Evolutionary conservation across 2,329 filamentous ascomycete genomes (phyloP), one percentile per base, ranked within the genome.

Genomic region (Fusarium sp.): DNA sequence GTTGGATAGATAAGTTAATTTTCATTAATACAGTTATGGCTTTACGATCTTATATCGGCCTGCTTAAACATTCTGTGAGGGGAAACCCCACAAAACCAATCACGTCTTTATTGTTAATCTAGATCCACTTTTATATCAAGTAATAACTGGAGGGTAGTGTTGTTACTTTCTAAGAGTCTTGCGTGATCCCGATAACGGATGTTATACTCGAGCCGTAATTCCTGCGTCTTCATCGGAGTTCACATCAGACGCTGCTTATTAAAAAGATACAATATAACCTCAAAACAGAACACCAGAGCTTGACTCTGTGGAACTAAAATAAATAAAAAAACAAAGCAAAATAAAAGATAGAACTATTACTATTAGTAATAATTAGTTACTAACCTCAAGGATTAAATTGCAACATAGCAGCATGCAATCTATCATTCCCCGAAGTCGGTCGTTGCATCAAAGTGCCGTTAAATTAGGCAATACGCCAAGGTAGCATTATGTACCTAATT

Each of bases 151-250:
- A 26, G 16, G 15, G 21, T 23, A 12, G 18, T n/a, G 11, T 41
- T 16, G 9, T 57, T 3, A 46, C 38, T 39, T 28, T 12, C 11
- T 33, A 6, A 16, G 21, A 46, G 8, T 57, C 39, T 59, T 57
- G 57, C 57, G 57, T 57, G 57, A 59, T 59, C 26, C 50, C 33
- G 50, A 59, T 39, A 57, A 46, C 57, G 52, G 50, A 46, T 59
- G 21, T 59, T 21, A 35, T 15, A 57, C 18, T 59, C 18, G 20
- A 42, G n/a, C 5, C 4, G 13, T 5, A 10, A 16, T 57, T 20
- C 26, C 41, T 26, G 50, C 31, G 29, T 16, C 12, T 47, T 11
- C 3, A n/a, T 23, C 41, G 23, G 50, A 23, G 6, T 38, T 41
- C 13, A 57, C 12, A 39, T 46, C 2, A 28, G 28, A 11, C 16